Evolutionary conservation across 2,329 filamentous ascomycete genomes (phyloP).

Genomic region (Aureobasidium sp.): DNA sequence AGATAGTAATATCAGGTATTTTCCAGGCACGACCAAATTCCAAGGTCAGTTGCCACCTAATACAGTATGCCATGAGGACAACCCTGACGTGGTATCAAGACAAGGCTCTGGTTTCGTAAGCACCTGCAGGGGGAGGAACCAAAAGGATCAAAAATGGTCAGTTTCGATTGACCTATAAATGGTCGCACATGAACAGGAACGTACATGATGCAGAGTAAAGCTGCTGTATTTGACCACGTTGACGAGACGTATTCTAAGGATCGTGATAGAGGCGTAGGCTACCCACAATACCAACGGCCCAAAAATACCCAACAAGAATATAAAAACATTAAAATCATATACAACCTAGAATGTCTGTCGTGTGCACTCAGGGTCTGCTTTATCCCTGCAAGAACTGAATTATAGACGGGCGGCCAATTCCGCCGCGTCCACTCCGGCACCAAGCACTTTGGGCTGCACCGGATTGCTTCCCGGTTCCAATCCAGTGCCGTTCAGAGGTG

Average conservation of each 20-base stretch:
- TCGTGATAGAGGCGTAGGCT: not conserved
- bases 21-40: not conserved
- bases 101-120: not conserved
- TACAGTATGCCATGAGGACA: not conserved
- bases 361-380: not conserved
- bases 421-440: not conserved
- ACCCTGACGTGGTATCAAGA: not conserved
- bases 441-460: not conserved
- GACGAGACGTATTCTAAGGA: not conserved
- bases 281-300: not conserved
- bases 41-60: no score
- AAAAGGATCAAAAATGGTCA: not conserved
- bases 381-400: not conserved
- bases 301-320: not conserved
- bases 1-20: not conserved
- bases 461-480: not conserved
- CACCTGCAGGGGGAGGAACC: no score
- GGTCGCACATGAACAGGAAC: not conserved
- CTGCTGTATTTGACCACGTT: not conserved
- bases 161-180: no score
- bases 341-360: not conserved
- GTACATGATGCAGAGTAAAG: not conserved
- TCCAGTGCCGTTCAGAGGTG: not conserved
- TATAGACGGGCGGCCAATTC: not conserved
- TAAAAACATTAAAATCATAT: conserved; percentile 9